phyloP scores from a whole-genome alignment of 177 flowering plant species.

The Vitis hybrid region DNA sequence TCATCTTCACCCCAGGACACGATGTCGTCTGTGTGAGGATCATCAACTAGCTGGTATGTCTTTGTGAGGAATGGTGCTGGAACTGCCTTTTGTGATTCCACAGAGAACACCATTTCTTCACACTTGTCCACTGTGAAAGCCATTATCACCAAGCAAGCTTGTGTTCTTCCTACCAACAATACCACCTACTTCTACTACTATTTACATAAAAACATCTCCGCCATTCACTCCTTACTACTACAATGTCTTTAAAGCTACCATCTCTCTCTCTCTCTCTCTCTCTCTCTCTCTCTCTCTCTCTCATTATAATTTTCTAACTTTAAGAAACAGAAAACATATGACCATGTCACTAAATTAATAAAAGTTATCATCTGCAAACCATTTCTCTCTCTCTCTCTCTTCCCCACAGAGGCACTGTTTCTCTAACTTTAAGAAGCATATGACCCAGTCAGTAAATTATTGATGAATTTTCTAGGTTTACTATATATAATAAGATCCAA shows the following conservation, averaged over 20 bases:
- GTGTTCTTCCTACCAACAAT: neutral
- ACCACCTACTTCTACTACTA: neutral
- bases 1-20: conserved; percentile 58
- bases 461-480: conserved; percentile 12
- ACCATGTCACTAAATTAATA: conserved; percentile 14
- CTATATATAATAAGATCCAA: conserved; percentile 25
- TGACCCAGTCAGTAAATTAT: conserved; percentile 28
- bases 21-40: conserved; percentile 43
- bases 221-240: too few relatives aligned
- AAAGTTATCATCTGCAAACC: conserved; percentile 1
- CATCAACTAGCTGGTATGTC: conserved; percentile 55
- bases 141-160: conserved; percentile 15
- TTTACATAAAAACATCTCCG: neutral
- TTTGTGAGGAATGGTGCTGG: conserved; percentile 60
- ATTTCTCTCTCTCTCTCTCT: conserved; percentile 17
- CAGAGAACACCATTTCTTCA: conserved; percentile 38
- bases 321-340: conserved; percentile 23
- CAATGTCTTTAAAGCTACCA: too few relatives aligned
- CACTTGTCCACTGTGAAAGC: conserved; percentile 36
- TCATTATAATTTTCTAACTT: conserved; percentile 16
- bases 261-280: conserved; percentile 3
- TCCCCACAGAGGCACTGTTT: conserved; percentile 9
- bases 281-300: neutral
- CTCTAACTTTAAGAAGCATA: conserved; percentile 38
- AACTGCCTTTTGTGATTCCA: conserved; percentile 37